Percentiles rank a stretch among this genome's conserved stretches.
These are phyloP conservation scores for Lumnitzera racemosa DNA, from an alignment of 345 rosid species.

Conservation along the genomic window DNA sequence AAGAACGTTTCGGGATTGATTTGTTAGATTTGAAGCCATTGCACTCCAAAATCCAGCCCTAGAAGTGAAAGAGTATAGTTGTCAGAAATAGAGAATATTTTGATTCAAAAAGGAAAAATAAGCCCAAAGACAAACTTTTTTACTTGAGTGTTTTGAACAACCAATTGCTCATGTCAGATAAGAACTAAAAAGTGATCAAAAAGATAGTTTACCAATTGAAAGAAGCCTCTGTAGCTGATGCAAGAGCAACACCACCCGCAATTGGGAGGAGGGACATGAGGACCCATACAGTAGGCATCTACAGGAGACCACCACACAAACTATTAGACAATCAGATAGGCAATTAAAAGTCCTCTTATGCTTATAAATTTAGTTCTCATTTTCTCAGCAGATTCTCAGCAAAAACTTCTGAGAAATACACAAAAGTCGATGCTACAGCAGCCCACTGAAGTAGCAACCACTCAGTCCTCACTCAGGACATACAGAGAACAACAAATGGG, in stretches of 20 bases:
- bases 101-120: no score
- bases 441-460: no score
- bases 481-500: no score
- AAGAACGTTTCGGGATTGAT: constrained; percentile 32
- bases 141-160: no score
- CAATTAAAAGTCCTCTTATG: not conserved
- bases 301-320: not conserved
- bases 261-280: constrained; percentile 29
- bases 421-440: no score
- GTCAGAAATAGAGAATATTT: not conserved
- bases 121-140: no score
- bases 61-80: not conserved
- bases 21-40: constrained; percentile 31
- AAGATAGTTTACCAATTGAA: constrained; percentile 33
- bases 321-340: not conserved
- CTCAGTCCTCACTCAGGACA: no score
- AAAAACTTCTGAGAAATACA: not conserved
- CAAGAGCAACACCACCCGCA: constrained; percentile 41
- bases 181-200: not conserved
- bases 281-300: constrained; percentile 34
- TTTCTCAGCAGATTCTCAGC: not conserved
- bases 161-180: no score
- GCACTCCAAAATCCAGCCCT: constrained; percentile 36
- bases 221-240: constrained; percentile 40
- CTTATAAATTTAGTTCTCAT: not conserved